A percentile compares a stretch with the other conserved stretches of the same genome.
phyloP scores from a whole-genome alignment of 345 rosid species.

The Linum usitatissimum region DNA sequence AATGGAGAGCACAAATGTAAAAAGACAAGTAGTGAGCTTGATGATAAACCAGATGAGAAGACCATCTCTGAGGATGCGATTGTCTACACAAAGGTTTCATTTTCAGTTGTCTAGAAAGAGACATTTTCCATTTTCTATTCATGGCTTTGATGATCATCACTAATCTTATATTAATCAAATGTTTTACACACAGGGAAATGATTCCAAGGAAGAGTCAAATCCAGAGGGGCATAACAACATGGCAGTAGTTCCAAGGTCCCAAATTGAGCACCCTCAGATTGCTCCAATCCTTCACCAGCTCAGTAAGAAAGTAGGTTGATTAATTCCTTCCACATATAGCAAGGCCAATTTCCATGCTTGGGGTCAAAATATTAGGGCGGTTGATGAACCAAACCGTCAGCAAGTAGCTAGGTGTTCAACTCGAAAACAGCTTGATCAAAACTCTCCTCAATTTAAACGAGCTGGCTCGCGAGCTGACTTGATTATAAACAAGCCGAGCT shows the following conservation, averaged over 20 bases:
- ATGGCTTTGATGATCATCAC: neutral
- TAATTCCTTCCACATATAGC: neutral
- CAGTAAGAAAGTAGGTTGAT: slow-evolving; percentile 8
- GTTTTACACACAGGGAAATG: slow-evolving; percentile 26
- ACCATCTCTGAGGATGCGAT: slow-evolving; percentile 38
- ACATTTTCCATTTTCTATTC: neutral
- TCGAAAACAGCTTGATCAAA: no score
- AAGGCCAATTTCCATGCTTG: no score
- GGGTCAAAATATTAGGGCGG: no score
- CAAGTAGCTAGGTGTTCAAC: no score
- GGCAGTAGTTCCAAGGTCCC: slow-evolving; percentile 9
- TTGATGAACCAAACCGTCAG: no score
- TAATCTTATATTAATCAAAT: slow-evolving; percentile 9
- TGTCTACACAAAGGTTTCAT: slow-evolving; percentile 30
- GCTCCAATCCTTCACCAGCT: slow-evolving; percentile 32
- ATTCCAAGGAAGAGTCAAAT: slow-evolving; percentile 24
- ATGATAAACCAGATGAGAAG: slow-evolving; percentile 30
- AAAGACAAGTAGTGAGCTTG: slow-evolving; percentile 20
- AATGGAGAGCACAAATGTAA: slow-evolving; percentile 61
- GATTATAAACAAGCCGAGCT: no score
- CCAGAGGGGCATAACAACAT: slow-evolving; percentile 13
- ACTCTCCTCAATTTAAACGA: no score
- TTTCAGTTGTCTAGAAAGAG: slow-evolving; percentile 1
- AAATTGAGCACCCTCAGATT: slow-evolving; percentile 15
- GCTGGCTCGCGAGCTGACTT: no score